A percentile compares a stretch with the other conserved stretches of the same genome.
These are phyloP conservation scores for Parafenestella ontariensis DNA, from an alignment of 2,329 filamentous ascomycete species.

Conservation along the genomic window DNA sequence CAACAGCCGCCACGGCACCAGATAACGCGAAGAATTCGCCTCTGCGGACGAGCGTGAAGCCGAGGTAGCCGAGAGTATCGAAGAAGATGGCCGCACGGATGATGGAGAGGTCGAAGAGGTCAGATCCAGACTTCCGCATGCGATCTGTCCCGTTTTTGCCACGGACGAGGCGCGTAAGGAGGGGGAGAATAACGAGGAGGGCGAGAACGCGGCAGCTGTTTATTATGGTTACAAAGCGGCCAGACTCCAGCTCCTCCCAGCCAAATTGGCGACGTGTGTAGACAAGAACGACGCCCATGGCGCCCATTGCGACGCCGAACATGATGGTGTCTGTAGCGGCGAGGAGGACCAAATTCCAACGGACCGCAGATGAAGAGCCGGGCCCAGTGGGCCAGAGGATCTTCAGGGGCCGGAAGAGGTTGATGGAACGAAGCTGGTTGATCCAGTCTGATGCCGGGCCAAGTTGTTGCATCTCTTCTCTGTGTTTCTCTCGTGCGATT, in stretches of 20 bases:
- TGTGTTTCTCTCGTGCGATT: conserved; percentile 72
- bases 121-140: conserved; percentile 67
- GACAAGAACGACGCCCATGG: conserved; percentile 80
- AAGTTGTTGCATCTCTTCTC: conserved; percentile 47
- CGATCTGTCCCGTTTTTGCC: conserved; percentile 52
- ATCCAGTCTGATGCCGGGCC: conserved; percentile 52
- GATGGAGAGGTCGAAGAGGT: conserved; percentile 77
- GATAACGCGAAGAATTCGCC: conserved; percentile 72
- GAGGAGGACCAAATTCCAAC: conserved; percentile 82
- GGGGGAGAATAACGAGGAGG: conserved; percentile 76
- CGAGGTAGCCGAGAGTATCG: conserved; percentile 76
- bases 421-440: conserved; percentile 57
- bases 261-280: conserved; percentile 82
- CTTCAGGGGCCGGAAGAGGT: conserved; percentile 77
- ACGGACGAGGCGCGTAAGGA: conserved; percentile 78
- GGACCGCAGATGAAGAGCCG: conserved; percentile 66
- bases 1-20: conserved; percentile 76
- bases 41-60: conserved; percentile 72
- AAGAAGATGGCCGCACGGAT: conserved; percentile 78
- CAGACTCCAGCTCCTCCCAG: conserved; percentile 83
- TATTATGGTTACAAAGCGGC: conserved; percentile 79
- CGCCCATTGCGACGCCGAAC: conserved; percentile 81
- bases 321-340: conserved; percentile 82
- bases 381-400: conserved; percentile 77
- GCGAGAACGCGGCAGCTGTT: conserved; percentile 78